Base-by-base conservation (phyloP, 2,329 filamentous ascomycete genomes). In the Macroventuria anomochaeta region DNA sequence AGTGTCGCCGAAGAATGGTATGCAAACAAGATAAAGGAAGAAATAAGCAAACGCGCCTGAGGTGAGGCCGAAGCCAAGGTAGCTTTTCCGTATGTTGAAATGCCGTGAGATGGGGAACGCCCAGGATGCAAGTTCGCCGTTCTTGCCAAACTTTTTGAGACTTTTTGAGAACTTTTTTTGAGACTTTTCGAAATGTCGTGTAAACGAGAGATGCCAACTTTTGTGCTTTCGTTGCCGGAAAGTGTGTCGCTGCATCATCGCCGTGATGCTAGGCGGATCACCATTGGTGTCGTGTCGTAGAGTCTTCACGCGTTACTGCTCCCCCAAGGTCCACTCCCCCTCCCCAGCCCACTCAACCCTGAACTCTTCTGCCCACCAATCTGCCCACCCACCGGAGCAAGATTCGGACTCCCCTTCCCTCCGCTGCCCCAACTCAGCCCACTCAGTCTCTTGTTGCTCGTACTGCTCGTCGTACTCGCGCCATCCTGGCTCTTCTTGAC, bases 351-450 rank as follows among this genome's bases (percentile, higher is more conserved):
- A 33, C 64, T 67, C 23, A 53, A 56, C 12, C 47, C 58, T n/a
- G n/a, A n/a, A 7, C 55, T 42, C 31, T 57, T 46, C 20, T 70
- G n/a, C n/a, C n/a, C n/a, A n/a, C n/a, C n/a, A n/a, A n/a, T 64
- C 42, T 73, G 70, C 17, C 65, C 64, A 10, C 72, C 72, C 11
- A 74, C 69, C 8, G 72, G 71, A 13, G 67, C 65, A 13, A 74
- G 57, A 41, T 60, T 72, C 2, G 73, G 72, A 53, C 71, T 74
- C 1, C 55, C 66, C 42, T 73, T 73, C 5, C 71, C 71, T 13
- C 65, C 69, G 32, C 67, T 72, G n/a, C 69, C 72, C 69, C 72
- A 75, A 1, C 69, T 71, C 10, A 74, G 53, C 12, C 73, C 73
- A 31, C 71, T 73, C 2, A 71, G 58, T 4, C 73, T 64, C 58